Base-by-base conservation (phyloP, 495 filamentous ascomycete genomes). In the Penicillium angulare region DNA sequence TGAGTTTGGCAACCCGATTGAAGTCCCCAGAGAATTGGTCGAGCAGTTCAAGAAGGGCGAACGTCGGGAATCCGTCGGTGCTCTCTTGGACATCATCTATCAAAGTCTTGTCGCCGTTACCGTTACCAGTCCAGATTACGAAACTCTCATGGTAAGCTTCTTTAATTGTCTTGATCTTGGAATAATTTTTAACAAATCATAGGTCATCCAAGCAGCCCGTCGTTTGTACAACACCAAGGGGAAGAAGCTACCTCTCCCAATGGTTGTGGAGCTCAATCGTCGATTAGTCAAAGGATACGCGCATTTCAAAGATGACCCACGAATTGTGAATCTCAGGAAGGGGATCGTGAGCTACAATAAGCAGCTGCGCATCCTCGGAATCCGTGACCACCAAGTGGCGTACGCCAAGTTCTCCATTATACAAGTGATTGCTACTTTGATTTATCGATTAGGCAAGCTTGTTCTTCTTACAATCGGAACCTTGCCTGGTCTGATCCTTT, bases 191-290 rank as follows among this genome's bases (percentile, higher is more conserved):
- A 57, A 83, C 35, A 13, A 35, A 48, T 38, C 12, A 40, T 33
- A 87, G 84, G 72, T 85, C 34, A 95, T 97, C 49, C 93, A 99
- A 82, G 95, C 93, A 34, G 93, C 89, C 12, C 82, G 93, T 54
- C 84, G 93, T 38, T 73, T 99, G 22, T 99, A 99, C 66, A 97
- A 97, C 59, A 88, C 88, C 8, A 88, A 88, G 36, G 87, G 90
- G 55, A 97, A 93, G 74, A 96, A 96, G 67, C 79, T 97, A 18
- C 93, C 93, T 5, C 79, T 99, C 34, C 90, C 93, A 1, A 86
- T 90, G 76, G 90, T 97, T 7, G 90, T 99, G 34, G 93, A 99
- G 69, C 82, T 99, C 43, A 99, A 99, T 68, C 84, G 93, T 49
- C 85, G 95, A 40, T 79, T 99, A 2, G 88, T 95, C 43, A 86